A percentile compares a stretch with the other conserved stretches of the same genome.
These are phyloP conservation scores for Kodamaea hsintzibuensis DNA, from an alignment of 805 yeast species.

Conservation along the genomic window DNA sequence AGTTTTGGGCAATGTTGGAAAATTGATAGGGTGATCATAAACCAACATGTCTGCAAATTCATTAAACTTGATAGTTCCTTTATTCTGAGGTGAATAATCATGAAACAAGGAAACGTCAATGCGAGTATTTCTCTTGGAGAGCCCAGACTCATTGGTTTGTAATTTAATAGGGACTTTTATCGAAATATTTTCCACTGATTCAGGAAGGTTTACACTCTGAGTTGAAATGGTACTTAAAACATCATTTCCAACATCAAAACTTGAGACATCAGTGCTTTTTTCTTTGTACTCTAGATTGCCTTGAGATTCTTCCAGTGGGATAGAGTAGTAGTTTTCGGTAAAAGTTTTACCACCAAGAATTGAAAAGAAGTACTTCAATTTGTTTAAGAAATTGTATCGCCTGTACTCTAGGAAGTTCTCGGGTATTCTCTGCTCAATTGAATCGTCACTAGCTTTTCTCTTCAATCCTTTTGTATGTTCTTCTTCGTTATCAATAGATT, in stretches of 20 bases:
- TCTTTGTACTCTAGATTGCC: not conserved
- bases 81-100: not conserved
- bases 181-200: not conserved
- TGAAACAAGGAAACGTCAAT: conserved; percentile 1
- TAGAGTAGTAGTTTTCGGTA: too few relatives aligned
- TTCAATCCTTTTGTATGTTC: not conserved
- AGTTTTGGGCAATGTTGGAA: not conserved
- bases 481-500: not conserved
- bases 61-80: conserved; percentile 15
- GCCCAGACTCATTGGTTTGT: not conserved
- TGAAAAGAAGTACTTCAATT: not conserved
- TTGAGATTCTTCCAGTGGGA: too few relatives aligned
- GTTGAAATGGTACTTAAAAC: not conserved
- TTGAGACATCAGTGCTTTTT: not conserved
- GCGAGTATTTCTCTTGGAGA: not conserved
- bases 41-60: conserved; percentile 17
- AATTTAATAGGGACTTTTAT: not conserved
- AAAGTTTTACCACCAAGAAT: not conserved
- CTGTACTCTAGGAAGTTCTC: not conserved
- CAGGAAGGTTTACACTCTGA: not conserved
- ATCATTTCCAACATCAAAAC: not conserved
- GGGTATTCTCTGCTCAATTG: not conserved
- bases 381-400: not conserved
- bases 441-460: not conserved
- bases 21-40: conserved; percentile 8